Conservation (phyloP, 1,139 yeast species). For the Hyphopichia fennica region DNA sequence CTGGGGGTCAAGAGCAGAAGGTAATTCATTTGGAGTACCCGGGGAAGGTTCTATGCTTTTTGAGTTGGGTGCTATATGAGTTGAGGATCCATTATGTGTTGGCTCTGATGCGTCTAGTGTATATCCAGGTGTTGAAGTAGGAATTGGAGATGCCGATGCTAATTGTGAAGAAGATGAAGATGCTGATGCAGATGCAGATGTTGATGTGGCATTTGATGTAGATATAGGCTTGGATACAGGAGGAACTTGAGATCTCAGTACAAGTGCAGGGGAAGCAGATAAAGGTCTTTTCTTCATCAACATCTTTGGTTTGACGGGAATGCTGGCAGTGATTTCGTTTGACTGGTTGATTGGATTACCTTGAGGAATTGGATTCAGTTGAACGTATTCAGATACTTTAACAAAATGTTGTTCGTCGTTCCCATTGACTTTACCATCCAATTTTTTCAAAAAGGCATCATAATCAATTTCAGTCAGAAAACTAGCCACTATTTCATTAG, state of each 20-base stretch:
- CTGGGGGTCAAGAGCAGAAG: no score
- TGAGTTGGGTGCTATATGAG: no score
- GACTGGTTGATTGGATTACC: not conserved
- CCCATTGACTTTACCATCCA: not conserved
- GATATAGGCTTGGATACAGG: no score
- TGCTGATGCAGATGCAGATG: not conserved
- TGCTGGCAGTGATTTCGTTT: not conserved
- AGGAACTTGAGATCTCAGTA: no score
- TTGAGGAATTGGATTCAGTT: not conserved
- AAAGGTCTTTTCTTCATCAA: slow-evolving; percentile 15
- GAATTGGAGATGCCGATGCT: not conserved
- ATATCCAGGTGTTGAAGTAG: slow-evolving; percentile 1
- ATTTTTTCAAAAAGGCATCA: slow-evolving; percentile 7
- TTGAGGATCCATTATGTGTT: not conserved
- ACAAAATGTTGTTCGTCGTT: slow-evolving; percentile 4
- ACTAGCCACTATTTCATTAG: slow-evolving; percentile 28
- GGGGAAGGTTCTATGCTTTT: no score
- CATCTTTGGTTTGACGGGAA: slow-evolving; percentile 16
- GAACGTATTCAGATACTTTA: slow-evolving; percentile 9
- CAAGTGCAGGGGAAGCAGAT: not conserved
- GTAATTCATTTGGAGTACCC: not conserved
- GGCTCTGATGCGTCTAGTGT: not conserved
- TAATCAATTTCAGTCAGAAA: slow-evolving; percentile 19
- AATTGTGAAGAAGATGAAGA: not conserved
- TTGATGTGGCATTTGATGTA: not conserved